These are phyloP conservation scores for Pseudotsuga menziesii DNA, from an alignment of 75 land plant genomes.

Conservation along the genomic window DNA sequence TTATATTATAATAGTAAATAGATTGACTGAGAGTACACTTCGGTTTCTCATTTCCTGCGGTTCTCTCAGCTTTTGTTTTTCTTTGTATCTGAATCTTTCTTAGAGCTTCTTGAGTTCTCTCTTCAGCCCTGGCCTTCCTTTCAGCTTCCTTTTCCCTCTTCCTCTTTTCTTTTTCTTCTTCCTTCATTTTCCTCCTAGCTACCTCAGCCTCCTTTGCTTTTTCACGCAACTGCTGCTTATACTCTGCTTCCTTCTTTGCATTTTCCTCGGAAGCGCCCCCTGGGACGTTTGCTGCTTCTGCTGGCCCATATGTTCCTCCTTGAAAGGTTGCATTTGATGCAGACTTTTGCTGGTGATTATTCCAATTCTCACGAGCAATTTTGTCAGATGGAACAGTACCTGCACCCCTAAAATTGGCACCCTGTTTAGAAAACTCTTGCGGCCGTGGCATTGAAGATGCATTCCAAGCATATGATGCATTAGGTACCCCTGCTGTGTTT, in stretches of 20 bases:
- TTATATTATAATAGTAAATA: too few species aligned
- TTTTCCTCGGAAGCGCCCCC: neutral
- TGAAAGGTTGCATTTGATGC: slow-evolving; percentile 13
- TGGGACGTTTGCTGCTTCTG: slow-evolving; percentile 4
- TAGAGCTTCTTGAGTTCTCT: slow-evolving; percentile 2
- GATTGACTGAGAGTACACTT: neutral
- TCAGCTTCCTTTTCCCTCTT: slow-evolving; percentile 12
- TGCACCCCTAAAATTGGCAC: neutral
- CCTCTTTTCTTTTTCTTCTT: neutral
- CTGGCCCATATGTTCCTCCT: slow-evolving; percentile 10
- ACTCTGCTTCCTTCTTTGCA: slow-evolving; percentile 7
- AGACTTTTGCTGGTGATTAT: neutral
- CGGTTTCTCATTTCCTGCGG: slow-evolving; percentile 25
- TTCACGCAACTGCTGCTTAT: slow-evolving; percentile 1
- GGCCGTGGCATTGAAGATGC: slow-evolving; percentile 6
- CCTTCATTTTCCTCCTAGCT: slow-evolving; percentile 16
- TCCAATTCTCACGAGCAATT: slow-evolving; percentile 2
- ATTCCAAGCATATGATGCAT: neutral
- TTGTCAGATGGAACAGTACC: neutral
- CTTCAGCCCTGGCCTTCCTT: slow-evolving; percentile 15
- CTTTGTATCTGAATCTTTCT: slow-evolving; percentile 1
- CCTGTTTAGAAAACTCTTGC: slow-evolving; percentile 8
- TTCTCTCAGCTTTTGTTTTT: slow-evolving; percentile 10
- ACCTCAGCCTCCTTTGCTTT: slow-evolving; percentile 13
- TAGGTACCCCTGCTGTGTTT: neutral